These are phyloP conservation scores for Coffea humblotiana DNA, from an alignment of 305 asterid genomes.

Conservation along the genomic window DNA sequence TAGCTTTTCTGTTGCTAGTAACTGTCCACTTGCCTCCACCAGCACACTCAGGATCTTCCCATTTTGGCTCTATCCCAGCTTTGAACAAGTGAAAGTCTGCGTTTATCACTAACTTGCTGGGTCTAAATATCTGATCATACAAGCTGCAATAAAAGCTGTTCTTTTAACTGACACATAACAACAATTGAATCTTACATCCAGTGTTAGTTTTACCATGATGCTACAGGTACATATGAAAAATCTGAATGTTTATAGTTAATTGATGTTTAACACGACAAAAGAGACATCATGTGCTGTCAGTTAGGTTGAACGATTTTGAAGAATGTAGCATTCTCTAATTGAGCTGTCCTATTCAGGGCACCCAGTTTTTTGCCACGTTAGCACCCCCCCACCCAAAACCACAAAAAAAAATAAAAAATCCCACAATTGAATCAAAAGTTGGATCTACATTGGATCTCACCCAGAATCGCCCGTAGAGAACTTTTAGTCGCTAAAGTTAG, in stretches of 20 bases:
- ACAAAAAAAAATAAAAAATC: too few relatives aligned
- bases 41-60: slow-evolving; percentile 99
- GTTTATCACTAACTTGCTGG: slow-evolving; percentile 68
- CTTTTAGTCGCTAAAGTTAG: background rate
- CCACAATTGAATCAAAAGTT: too few relatives aligned
- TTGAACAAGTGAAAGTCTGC: slow-evolving; percentile 93
- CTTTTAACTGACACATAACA: slow-evolving; percentile 18
- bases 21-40: slow-evolving; percentile 97
- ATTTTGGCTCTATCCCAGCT: slow-evolving; percentile 93
- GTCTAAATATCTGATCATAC: slow-evolving; percentile 74
- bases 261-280: background rate
- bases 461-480: background rate
- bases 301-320: background rate
- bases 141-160: slow-evolving; percentile 53
- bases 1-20: slow-evolving; percentile 45
- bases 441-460: too few relatives aligned
- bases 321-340: background rate
- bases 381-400: too few relatives aligned
- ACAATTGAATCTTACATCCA: too few relatives aligned
- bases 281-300: background rate
- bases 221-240: background rate
- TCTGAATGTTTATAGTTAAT: background rate
- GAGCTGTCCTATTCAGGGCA: too few relatives aligned
- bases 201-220: background rate
- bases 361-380: too few relatives aligned